Evolutionary conservation across 2,329 filamentous ascomycete genomes (phyloP), one percentile per base, ranked within the genome.

Genomic region (Aspergillus phoenicis): DNA sequence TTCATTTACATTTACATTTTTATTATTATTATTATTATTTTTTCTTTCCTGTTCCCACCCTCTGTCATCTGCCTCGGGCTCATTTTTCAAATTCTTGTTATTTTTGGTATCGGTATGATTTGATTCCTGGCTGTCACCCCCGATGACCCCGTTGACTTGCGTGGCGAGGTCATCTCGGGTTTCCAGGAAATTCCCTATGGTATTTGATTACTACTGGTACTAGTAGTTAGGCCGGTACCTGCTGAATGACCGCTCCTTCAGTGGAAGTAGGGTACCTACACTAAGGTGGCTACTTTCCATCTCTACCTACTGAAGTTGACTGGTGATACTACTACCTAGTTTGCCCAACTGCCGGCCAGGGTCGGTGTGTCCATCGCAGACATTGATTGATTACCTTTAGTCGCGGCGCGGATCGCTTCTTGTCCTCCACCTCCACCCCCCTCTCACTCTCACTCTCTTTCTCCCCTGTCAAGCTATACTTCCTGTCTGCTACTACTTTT

Each of bases 301-400:
- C 26, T 48, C 26, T 48, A 28, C 22, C 24, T 51, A 30, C 45
- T 30, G 45, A 22, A 15, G 41, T 13, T 22, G 41, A 28, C n/a
- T 28, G 26, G 47, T 30, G 47, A 51, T 51, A 13, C 33, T 36
- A 43, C 20, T 43, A 47, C 52, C 49, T 51, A 13, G 33, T 36
- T 36, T 38, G 36, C 49, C 59, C 26, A 38, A 45, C 24, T 36
- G 28, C 28, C 28, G 28, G 51, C 56, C 24, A 53, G 49, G 49
- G 41, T 61, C 39, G 52, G 58, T 55, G 61, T 62, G 48, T 61
- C 59, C 59, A 58, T 43, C 49, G 49, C 39, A 28, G 22, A 17
- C 26, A 30, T 36, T 54, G 26, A 54, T 61, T 54, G 59, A 57
- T 51, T 59, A 43, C 39, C 28, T 56, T 28, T 45, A 55, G 38